These are phyloP conservation scores for Cyberlindnera lachancei DNA, from an alignment of 805 yeast genomes.

Conservation along the genomic window DNA sequence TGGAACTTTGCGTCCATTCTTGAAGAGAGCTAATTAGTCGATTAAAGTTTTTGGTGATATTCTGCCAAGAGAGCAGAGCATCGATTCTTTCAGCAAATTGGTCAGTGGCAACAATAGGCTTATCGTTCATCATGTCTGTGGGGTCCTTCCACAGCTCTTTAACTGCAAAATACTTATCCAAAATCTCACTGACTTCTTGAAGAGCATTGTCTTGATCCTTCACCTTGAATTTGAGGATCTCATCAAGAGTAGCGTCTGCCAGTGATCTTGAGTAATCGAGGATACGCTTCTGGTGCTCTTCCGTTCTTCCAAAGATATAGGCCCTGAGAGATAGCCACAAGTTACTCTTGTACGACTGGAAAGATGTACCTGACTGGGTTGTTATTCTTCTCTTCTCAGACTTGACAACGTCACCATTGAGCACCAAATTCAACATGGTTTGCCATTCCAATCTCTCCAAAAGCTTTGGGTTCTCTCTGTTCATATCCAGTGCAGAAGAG, in stretches of 20 bases:
- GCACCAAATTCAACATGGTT: slow-evolving; percentile 79
- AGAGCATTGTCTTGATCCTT: slow-evolving; percentile 37
- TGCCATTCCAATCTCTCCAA: slow-evolving; percentile 93
- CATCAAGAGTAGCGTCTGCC: slow-evolving; percentile 67
- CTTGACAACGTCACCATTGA: slow-evolving; percentile 90
- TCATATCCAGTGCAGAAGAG: slow-evolving; percentile 12
- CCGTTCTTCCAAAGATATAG: slow-evolving; percentile 69
- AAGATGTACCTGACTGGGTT: slow-evolving; percentile 41
- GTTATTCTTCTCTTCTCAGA: slow-evolving; percentile 79
- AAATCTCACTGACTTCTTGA: slow-evolving; percentile 44
- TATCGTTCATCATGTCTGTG: slow-evolving; percentile 71
- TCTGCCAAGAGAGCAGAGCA: slow-evolving; percentile 78
- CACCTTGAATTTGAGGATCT: slow-evolving; percentile 56
- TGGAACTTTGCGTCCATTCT: slow-evolving; percentile 81
- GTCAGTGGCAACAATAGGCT: slow-evolving; percentile 58
- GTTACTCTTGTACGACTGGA: slow-evolving; percentile 57
- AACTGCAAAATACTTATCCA: slow-evolving; percentile 57
- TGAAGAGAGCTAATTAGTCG: slow-evolving; percentile 53
- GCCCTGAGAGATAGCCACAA: slow-evolving; percentile 87
- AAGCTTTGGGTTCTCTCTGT: slow-evolving; percentile 31
- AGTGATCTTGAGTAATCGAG: slow-evolving; percentile 62
- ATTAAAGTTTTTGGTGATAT: slow-evolving; percentile 62
- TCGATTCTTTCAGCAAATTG: slow-evolving; percentile 62
- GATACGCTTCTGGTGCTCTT: slow-evolving; percentile 68
- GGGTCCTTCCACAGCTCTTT: slow-evolving; percentile 74